Conservation (phyloP, 352 stramenopile species). For the Globisporangium sylvaticum region DNA sequence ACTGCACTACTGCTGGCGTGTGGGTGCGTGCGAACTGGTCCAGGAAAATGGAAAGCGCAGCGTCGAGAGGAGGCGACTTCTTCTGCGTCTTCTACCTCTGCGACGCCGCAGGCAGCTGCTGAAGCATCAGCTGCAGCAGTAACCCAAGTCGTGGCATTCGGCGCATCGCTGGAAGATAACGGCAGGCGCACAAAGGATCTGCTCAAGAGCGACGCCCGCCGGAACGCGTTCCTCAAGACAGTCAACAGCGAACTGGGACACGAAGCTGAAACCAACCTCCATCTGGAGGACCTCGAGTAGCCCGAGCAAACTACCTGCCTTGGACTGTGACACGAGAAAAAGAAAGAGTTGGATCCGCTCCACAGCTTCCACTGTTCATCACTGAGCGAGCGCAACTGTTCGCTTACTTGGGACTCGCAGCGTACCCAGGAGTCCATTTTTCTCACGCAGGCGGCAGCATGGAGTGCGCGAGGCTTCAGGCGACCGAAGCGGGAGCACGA, state of each 20-base stretch:
- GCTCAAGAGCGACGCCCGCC: constrained; percentile 31
- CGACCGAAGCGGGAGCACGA: not conserved
- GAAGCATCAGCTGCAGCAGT: not conserved
- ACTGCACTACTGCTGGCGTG: constrained; percentile 4
- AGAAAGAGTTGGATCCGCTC: not conserved
- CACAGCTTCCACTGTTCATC: not conserved
- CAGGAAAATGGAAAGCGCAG: constrained; percentile 23
- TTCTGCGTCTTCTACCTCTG: not conserved
- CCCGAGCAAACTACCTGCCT: not conserved
- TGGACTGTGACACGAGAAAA: constrained; percentile 1
- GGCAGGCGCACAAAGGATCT: constrained; percentile 14
- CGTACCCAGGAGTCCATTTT: not conserved
- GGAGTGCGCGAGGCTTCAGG: not conserved
- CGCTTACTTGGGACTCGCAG: not conserved
- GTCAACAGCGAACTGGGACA: constrained; percentile 12
- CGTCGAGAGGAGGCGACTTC: not conserved
- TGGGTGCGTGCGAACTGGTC: constrained; percentile 25
- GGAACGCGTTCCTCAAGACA: constrained; percentile 21
- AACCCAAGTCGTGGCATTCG: constrained; percentile 16
- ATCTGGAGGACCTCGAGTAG: constrained; percentile 33
- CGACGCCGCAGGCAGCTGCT: not conserved
- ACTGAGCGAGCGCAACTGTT: not conserved
- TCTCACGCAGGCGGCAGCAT: not conserved
- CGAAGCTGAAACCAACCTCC: not conserved
- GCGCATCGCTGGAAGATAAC: not conserved